These are phyloP conservation scores for Lachnellula arida DNA, from an alignment of 2,329 filamentous ascomycete species.

Conservation along the genomic window DNA sequence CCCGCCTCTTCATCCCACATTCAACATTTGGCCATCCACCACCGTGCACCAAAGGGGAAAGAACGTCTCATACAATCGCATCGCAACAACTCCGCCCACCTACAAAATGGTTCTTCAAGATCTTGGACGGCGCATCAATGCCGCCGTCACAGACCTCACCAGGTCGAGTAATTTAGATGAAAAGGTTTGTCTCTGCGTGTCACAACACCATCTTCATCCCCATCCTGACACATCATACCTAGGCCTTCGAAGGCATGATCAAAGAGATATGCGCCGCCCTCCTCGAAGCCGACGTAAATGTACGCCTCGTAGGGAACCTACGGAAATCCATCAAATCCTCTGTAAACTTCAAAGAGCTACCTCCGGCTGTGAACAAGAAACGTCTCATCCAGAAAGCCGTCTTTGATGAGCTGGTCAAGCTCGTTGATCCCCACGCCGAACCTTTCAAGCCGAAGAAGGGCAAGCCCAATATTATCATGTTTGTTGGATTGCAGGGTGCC, in stretches of 20 bases:
- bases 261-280: constrained; percentile 97
- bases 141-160: constrained; percentile 90
- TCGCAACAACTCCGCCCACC: not conserved
- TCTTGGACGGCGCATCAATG: constrained; percentile 95
- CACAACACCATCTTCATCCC: not conserved
- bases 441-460: constrained; percentile 97
- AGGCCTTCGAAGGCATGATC: constrained; percentile 94
- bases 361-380: constrained; percentile 94
- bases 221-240: constrained; percentile 40
- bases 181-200: constrained; percentile 55
- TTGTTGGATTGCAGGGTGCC: constrained; percentile 94
- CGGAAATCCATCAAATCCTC: constrained; percentile 86
- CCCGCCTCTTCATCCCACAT: constrained; percentile 15
- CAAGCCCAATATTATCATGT: constrained; percentile 97
- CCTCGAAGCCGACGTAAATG: constrained; percentile 94
- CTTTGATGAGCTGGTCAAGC: constrained; percentile 91
- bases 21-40: not conserved
- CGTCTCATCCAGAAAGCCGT: constrained; percentile 96
- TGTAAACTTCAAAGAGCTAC: constrained; percentile 93
- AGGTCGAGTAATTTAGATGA: constrained; percentile 91
- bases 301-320: constrained; percentile 83
- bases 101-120: constrained; percentile 92
- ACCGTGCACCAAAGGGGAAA: not conserved
- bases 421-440: constrained; percentile 92
- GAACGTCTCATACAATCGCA: constrained; percentile 2